Base-by-base conservation (phyloP, 2,329 filamentous ascomycete genomes). In the Arthrobotrys sinensis region DNA sequence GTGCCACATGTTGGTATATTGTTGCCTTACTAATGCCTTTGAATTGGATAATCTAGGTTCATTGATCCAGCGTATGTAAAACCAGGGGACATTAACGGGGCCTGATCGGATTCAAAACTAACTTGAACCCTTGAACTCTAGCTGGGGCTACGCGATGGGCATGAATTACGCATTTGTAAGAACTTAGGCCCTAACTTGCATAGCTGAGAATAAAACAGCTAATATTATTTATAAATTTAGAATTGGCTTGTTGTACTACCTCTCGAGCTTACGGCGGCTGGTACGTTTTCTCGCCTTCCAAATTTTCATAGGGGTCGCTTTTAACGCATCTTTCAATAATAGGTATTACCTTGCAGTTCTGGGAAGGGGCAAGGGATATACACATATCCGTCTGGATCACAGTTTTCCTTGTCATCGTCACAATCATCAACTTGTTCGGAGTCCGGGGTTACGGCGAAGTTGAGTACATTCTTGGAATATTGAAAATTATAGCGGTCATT, bases 201-300 rank as follows among this genome's bases (percentile, higher is more conserved):
- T n/a, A n/a, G n/a, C n/a, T n/a, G n/a, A n/a, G n/a, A n/a, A n/a
- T n/a, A n/a, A n/a, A n/a, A n/a, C n/a, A 28, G 10, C 34, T 36
- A 34, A 12, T 5, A 10, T 21, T 4, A 0, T 12, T n/a, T n/a
- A n/a, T n/a, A n/a, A n/a, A 8, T n/a, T n/a, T 63, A 77, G 73
- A 83, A 84, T 4, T 88, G 87, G 85, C 81, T 87, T n/a, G 86
- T 86, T 4, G 82, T 88, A 16, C 81, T 89, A 11, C 87, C 88
- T 3, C 87, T 88, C 81, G 88, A 89, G 81, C 85, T 88, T 38
- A 87, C 87, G n/a, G 88, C 87, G n/a, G 88, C 88, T 2, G 85
- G 73, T 67, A 57, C 14, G 52, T 11, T 21, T 12, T 38, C n/a
- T 12, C n/a, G 2, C 5, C 14, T 34, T 16, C 1, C 12, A 32